Percentiles rank a stretch among this genome's conserved stretches.
Evolutionary conservation across 2,329 filamentous ascomycete species (phyloP).

Genomic region (Talaromyces sp.): DNA sequence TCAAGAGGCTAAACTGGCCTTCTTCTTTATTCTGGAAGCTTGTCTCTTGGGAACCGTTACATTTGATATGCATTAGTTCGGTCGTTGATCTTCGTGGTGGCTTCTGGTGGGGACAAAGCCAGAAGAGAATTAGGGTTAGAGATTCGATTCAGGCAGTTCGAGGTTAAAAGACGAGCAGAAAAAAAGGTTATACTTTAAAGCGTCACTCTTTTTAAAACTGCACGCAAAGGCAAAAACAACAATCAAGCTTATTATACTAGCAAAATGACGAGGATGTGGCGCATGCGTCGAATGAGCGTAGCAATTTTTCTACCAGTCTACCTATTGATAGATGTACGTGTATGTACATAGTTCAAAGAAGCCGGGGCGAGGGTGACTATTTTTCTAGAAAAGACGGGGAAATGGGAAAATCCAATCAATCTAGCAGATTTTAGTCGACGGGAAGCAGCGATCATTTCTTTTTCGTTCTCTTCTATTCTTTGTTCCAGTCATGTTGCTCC

Average conservation of each 20-base stretch:
- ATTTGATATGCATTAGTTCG: slow-evolving; percentile 6
- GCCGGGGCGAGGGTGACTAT: neutral
- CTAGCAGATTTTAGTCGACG: neutral
- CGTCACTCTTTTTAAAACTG: neutral
- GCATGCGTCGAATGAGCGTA: neutral
- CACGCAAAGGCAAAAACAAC: neutral
- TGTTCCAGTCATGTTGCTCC: slow-evolving; percentile 4
- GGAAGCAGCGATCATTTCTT: neutral
- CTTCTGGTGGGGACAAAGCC: neutral
- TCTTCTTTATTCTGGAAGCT: slow-evolving; percentile 5
- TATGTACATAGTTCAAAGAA: neutral
- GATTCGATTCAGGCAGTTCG: slow-evolving; percentile 1
- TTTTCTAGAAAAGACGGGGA: slow-evolving; percentile 16
- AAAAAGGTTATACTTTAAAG: neutral
- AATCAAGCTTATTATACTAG: neutral
- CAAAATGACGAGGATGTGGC: neutral
- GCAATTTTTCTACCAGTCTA: neutral
- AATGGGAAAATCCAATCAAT: neutral
- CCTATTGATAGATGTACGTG: neutral
- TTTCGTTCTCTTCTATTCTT: neutral
- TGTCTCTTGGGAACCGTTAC: neutral
- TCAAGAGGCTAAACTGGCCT: neutral
- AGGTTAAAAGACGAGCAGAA: neutral
- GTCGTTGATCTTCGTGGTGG: slow-evolving; percentile 2
- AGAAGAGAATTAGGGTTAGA: slow-evolving; percentile 1